A percentile compares a stretch with the other conserved stretches of the same genome.
These are phyloP conservation scores for Hypoxylon sp. DNA, from an alignment of 2,329 filamentous ascomycete species.

Conservation along the genomic window DNA sequence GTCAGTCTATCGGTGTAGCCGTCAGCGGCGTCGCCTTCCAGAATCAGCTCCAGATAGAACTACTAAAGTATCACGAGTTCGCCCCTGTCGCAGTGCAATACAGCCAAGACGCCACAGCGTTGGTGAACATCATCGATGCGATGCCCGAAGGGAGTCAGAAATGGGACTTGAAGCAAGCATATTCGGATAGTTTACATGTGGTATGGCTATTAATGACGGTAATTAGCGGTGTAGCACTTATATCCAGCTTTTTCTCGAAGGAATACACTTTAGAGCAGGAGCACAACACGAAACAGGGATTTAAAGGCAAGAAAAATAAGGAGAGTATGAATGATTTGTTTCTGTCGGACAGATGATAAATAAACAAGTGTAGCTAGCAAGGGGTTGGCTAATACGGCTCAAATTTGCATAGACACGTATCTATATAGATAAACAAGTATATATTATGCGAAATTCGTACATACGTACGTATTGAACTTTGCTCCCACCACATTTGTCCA, in stretches of 20 bases:
- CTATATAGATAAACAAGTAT: neutral
- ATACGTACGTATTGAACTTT: too few species aligned
- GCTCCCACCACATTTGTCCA: too few species aligned
- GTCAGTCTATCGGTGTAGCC: slow-evolving; percentile 21
- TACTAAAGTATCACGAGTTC: slow-evolving; percentile 14
- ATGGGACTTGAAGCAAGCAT: slow-evolving; percentile 21
- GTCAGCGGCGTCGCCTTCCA: slow-evolving; percentile 27
- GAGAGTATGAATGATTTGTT: slow-evolving; percentile 21
- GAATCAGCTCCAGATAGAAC: slow-evolving; percentile 19
- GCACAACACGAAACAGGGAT: slow-evolving; percentile 19
- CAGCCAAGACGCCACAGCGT: slow-evolving; percentile 16
- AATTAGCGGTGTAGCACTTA: slow-evolving; percentile 9
- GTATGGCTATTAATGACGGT: slow-evolving; percentile 27
- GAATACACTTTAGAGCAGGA: slow-evolving; percentile 24
- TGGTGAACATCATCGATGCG: slow-evolving; percentile 17
- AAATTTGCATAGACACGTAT: too few species aligned
- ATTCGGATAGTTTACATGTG: slow-evolving; percentile 23
- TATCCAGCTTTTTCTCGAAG: slow-evolving; percentile 20
- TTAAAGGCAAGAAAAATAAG: slow-evolving; percentile 15
- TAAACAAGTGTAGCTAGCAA: too few species aligned
- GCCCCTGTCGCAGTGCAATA: slow-evolving; percentile 20
- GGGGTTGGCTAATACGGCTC: too few species aligned
- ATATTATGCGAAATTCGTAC: neutral
- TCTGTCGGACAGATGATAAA: neutral
- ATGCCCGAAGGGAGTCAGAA: slow-evolving; percentile 19